Evolutionary conservation across 352 stramenopile species (phyloP).

Genomic region (Phytophthora kernoviae): DNA sequence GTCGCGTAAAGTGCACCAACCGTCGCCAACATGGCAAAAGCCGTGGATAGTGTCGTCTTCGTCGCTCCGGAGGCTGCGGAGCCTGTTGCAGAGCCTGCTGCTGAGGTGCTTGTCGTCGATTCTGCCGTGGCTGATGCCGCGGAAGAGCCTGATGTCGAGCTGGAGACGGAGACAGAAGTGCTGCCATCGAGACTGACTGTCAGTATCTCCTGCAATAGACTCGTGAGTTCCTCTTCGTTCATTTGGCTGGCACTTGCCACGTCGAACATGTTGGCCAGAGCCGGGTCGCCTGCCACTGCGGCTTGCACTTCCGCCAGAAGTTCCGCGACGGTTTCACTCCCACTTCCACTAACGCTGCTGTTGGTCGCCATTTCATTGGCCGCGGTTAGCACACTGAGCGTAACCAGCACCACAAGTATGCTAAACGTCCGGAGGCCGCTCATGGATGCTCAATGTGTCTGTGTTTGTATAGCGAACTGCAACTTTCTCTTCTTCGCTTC

Average conservation of each 20-base stretch:
- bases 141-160: constrained; percentile 1
- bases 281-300: constrained; percentile 34
- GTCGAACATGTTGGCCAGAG: constrained; percentile 46
- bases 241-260: constrained; percentile 37
- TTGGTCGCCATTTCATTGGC: constrained; percentile 22
- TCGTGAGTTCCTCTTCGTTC: constrained; percentile 42
- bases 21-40: constrained; percentile 8
- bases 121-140: constrained; percentile 8
- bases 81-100: constrained; percentile 9
- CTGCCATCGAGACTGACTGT: constrained; percentile 20
- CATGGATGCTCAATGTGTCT: constrained; percentile 15
- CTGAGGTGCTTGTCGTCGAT: constrained; percentile 16
- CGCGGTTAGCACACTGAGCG: constrained; percentile 4
- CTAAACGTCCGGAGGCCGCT: constrained; percentile 22
- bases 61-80: constrained; percentile 13
- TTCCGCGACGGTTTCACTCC: constrained; percentile 29
- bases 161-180: constrained; percentile 4
- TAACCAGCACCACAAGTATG: constrained; percentile 7
- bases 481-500: not conserved
- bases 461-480: not conserved
- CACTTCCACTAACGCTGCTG: constrained; percentile 16
- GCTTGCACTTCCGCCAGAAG: constrained; percentile 42
- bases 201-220: constrained; percentile 35
- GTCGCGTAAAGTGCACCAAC: constrained; percentile 11
- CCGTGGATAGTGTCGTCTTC: constrained; percentile 8